A percentile compares a stretch with the other conserved stretches of the same genome.
Conservation (phyloP, 139 green algal species). For the Closterium sp. region DNA sequence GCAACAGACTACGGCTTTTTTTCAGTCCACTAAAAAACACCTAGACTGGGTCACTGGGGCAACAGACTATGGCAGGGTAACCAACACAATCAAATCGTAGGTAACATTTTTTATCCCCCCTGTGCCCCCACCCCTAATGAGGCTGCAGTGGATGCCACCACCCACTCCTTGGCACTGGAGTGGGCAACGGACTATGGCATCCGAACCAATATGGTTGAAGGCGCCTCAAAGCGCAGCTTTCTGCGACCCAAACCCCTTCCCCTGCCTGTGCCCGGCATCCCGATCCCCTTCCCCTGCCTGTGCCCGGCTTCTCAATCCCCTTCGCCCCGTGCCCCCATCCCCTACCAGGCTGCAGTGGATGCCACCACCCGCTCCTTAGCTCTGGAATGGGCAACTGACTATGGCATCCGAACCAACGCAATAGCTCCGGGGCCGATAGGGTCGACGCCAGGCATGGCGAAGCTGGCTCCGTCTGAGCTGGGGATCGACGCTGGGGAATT, state of each 20-base stretch:
- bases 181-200: slow-evolving; percentile 81
- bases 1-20: slow-evolving; percentile 80
- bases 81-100: too few relatives aligned
- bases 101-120: too few relatives aligned
- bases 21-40: too few relatives aligned
- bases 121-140: slow-evolving; percentile 1
- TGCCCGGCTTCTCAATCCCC: too few relatives aligned
- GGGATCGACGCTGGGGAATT: slow-evolving; percentile 8
- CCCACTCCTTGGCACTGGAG: slow-evolving; percentile 83
- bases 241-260: too few relatives aligned
- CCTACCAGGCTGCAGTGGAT: slow-evolving; percentile 77
- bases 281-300: too few relatives aligned
- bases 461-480: slow-evolving; percentile 71
- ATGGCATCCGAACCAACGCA: slow-evolving; percentile 79
- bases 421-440: slow-evolving; percentile 88
- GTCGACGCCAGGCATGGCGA: slow-evolving; percentile 80
- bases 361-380: slow-evolving; percentile 81
- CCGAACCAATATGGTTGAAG: slow-evolving; percentile 82
- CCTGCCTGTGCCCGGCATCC: too few relatives aligned
- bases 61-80: too few relatives aligned
- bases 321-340: too few relatives aligned
- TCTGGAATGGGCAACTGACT: slow-evolving; percentile 83
- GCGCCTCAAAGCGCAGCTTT: slow-evolving; percentile 74
- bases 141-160: slow-evolving; percentile 86
- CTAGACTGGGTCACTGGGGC: too few relatives aligned